Base-by-base conservation (phyloP, 305 asterid species). In the Solanum hybrid region DNA sequence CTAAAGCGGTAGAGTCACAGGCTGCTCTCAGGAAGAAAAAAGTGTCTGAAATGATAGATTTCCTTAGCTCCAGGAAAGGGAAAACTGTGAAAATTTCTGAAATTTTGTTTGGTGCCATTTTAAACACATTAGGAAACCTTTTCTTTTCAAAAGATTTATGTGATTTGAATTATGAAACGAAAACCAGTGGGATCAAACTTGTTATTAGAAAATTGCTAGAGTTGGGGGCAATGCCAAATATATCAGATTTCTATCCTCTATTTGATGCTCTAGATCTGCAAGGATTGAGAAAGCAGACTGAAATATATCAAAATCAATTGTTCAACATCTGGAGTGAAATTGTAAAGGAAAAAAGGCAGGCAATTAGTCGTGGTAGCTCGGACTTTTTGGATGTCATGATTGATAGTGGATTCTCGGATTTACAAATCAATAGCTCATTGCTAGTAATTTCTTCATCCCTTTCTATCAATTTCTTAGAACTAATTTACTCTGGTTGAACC, bases 241-340 rank as follows among this genome's bases (percentile, higher is more conserved):
- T 89, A 38, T 88, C 89, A 36, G 93, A 91, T 57, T 27, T 91
- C 38, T 91, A 80, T 37, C 90, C 90, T 8, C 26, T 90, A 34
- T 37, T 91, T 22, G 75, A 77, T 31, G 83, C 87, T 80, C 80
- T 75, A 26, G 93, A 91, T 45, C 13, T 91, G 3, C 93, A 91
- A 7, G 90, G 90, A 10, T 26, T 72, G 86, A 76, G 81, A 14
- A 91, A 87, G 39, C 79, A 73, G 90, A 90, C 73, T 10, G 88
- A 17, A 15, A 5, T 79, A 29, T 39, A 75, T 4, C 26, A 41
- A 26, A 72, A 88, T n/a, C 38, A 81, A 33, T 70, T 89, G 10
- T 34, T 83, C 13, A 24, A 32, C 20, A 80, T 87, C 20, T 91
- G 91, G 93, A 27, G 79, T 39, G 76, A 68, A 13, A 57, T 73